Evolutionary conservation across 129 eudicot genomes (phyloP).

Genomic region (Pulicaria dysenterica): DNA sequence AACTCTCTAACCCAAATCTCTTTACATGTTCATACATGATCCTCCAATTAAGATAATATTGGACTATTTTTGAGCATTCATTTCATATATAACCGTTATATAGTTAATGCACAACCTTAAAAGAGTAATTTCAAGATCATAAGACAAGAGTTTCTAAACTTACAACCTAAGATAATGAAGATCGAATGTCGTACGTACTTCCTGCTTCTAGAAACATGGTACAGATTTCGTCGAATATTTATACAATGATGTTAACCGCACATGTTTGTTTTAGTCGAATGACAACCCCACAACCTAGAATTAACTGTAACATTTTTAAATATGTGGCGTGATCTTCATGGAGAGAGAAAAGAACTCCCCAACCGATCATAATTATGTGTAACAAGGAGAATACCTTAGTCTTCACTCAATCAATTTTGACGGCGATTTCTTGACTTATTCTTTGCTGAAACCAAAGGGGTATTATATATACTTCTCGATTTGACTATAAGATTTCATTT

Average conservation of each 20-base stretch:
- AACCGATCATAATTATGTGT: not conserved
- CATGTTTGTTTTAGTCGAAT: not conserved
- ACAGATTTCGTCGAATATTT: not conserved
- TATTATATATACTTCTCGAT: not conserved
- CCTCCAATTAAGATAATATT: too few species aligned
- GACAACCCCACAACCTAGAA: not conserved
- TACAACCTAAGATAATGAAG: too few species aligned
- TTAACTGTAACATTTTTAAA: not conserved
- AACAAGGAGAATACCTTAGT: slow-evolving; percentile 29
- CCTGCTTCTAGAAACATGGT: too few species aligned
- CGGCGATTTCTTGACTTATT: slow-evolving; percentile 20
- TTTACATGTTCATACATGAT: too few species aligned
- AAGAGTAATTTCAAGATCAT: too few species aligned
- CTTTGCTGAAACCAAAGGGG: slow-evolving; percentile 21
- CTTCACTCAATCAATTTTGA: slow-evolving; percentile 31
- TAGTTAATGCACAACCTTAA: too few species aligned
- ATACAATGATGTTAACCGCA: not conserved
- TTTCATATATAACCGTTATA: too few species aligned
- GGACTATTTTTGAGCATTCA: too few species aligned
- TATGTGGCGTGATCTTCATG: not conserved
- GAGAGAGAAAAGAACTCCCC: not conserved
- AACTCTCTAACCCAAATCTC: too few species aligned
- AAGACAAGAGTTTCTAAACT: too few species aligned
- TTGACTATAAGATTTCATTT: not conserved
- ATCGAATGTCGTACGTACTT: too few species aligned